Base-by-base conservation (phyloP, 2,329 filamentous ascomycete genomes). In the Madurella mycetomatis region DNA sequence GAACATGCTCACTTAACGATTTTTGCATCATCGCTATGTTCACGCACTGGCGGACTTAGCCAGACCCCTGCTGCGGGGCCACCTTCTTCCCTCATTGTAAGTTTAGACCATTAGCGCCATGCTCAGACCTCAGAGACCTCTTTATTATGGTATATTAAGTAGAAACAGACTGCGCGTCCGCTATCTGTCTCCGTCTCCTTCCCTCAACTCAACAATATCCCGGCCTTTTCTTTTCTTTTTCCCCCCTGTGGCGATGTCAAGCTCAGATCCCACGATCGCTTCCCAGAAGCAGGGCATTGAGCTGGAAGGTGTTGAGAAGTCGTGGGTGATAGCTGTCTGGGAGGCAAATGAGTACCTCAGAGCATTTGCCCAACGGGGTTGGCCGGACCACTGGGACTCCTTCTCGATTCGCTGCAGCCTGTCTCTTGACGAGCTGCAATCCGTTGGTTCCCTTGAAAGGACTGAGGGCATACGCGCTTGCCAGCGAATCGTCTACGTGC, bases 401-500 rank as follows among this genome's bases (percentile, higher is more conserved):
- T 57, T 64, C 49, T 45, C 37, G 8, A 52, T 65, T 46, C 50
- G 55, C 45, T 63, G 64, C 51, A 41, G 40, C 18, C 25, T 64
- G 31, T 62, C 60, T 31, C 48, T 64, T 9, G 13, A 30, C 39
- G 59, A 62, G 51, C 58, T 67, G 9, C 55, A 30, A 31, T 32
- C 43, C 17, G 32, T 66, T 17, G 65, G 65, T 7, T 44, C 40
- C 19, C 43, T 65, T 3, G 39, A 47, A 5, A 30, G 49, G 18
- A 19, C 19, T 9, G 52, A 61, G 30, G 65, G 65, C 16, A 54
- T 50, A 7, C 50, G 12, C 5, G 49, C 49, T 25, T 65, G 63
- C 53, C 44, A 49, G 9, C 49, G 53, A 25, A 58, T 67, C n/a
- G 44, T 67, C 17, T 57, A 56, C 9, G 58, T 60, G 17, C 64